These are phyloP conservation scores for Sarocladiaceae sp. DNA, from an alignment of 2,329 filamentous ascomycete species.

Conservation along the genomic window DNA sequence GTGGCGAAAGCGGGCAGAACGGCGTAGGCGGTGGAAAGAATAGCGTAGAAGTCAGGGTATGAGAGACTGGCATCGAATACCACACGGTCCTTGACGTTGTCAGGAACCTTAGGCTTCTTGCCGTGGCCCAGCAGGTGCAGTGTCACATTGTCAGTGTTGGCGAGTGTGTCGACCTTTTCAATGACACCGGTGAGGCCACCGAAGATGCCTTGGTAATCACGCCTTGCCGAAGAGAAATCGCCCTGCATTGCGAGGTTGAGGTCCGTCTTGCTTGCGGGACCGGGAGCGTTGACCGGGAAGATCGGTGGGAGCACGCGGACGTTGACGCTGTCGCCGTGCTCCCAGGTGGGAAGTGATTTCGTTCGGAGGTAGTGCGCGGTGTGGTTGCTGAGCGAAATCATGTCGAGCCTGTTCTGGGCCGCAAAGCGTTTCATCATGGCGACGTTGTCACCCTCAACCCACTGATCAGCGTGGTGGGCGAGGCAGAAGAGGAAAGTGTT, in stretches of 20 bases:
- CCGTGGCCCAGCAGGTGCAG: slow-evolving; percentile 24
- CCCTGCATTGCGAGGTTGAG: slow-evolving; percentile 23
- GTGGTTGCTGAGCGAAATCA: slow-evolving; percentile 23
- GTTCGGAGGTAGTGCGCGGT: slow-evolving; percentile 19
- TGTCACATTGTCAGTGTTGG: slow-evolving; percentile 15
- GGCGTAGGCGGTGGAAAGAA: slow-evolving; percentile 9
- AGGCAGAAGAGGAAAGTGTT: slow-evolving; percentile 22
- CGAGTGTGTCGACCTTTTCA: slow-evolving; percentile 14
- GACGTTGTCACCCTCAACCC: slow-evolving; percentile 18
- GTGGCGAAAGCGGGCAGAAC: slow-evolving; percentile 21
- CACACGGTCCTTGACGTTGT: slow-evolving; percentile 17
- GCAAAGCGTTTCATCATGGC: slow-evolving; percentile 17
- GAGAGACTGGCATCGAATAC: slow-evolving; percentile 20
- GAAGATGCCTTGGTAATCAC: slow-evolving; percentile 22
- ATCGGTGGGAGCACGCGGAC: slow-evolving; percentile 21
- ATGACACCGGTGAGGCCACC: slow-evolving; percentile 19
- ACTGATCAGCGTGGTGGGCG: slow-evolving; percentile 23
- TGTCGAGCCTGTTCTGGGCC: slow-evolving; percentile 18
- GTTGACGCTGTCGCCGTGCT: slow-evolving; percentile 13
- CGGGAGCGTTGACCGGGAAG: slow-evolving; percentile 19
- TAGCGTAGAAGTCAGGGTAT: slow-evolving; percentile 22
- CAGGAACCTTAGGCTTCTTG: slow-evolving; percentile 18
- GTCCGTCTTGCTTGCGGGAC: slow-evolving; percentile 13
- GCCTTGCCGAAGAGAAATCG: slow-evolving; percentile 21
- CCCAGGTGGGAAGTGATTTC: slow-evolving; percentile 19